Conservation (phyloP, 441 rosid genomes). For the Adansonia grandidieri region DNA sequence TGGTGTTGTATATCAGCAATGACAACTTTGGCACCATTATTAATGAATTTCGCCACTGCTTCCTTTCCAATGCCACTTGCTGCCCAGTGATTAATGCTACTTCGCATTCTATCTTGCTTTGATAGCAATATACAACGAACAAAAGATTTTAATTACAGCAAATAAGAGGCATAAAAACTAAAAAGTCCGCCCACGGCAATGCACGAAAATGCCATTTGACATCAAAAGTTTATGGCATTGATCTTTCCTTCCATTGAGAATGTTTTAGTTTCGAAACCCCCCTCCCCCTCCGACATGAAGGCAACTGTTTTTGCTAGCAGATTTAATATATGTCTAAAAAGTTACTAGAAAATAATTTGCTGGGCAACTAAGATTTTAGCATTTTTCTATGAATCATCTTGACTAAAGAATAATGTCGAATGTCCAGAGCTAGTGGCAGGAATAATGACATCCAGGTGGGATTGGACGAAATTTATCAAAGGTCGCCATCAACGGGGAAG, state of each 20-base stretch:
- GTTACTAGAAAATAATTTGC: background rate
- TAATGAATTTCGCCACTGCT: constrained; percentile 65
- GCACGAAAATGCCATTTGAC: background rate
- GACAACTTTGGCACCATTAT: constrained; percentile 78
- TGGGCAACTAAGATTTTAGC: background rate
- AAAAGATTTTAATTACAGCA: background rate
- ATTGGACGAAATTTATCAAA: background rate
- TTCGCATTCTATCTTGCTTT: constrained; percentile 79
- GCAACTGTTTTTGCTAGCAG: constrained; percentile 1
- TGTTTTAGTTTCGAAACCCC: too few species aligned
- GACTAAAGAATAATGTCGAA: background rate
- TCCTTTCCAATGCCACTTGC: constrained; percentile 88
- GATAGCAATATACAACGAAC: background rate
- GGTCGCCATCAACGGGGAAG: background rate
- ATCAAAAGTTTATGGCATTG: background rate
- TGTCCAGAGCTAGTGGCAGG: background rate
- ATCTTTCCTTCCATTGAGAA: background rate
- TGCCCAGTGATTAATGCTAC: constrained; percentile 84
- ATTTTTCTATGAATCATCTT: background rate
- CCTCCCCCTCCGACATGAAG: background rate
- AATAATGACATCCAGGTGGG: constrained; percentile 1
- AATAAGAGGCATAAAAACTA: background rate
- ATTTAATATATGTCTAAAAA: background rate
- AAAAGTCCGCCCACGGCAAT: too few species aligned
- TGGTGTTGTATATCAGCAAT: constrained; percentile 69